Percentiles rank a stretch among this genome's conserved stretches.
These are phyloP conservation scores for Phytopythium cucurbitacearum DNA, from an alignment of 352 stramenopile species.

Conservation along the genomic window DNA sequence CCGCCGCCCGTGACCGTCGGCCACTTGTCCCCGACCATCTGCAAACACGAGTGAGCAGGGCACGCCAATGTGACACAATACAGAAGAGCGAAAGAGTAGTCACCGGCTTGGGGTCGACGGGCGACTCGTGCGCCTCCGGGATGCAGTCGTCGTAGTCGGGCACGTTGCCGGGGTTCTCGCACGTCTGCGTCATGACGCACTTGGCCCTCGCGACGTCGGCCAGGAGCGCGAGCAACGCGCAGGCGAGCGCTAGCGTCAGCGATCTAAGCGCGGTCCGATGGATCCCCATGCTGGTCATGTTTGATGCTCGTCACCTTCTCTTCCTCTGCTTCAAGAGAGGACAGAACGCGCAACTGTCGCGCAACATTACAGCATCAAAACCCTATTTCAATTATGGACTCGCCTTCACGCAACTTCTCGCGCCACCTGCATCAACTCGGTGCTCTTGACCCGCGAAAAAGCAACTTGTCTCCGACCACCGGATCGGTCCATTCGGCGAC, in stretches of 20 bases:
- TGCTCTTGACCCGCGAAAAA: too few species aligned
- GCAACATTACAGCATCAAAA: too few species aligned
- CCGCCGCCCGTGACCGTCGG: conserved; percentile 66
- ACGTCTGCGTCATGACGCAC: conserved; percentile 80
- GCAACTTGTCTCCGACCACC: too few species aligned
- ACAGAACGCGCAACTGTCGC: too few species aligned
- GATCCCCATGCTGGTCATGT: background rate
- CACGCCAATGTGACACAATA: background rate
- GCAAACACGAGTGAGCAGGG: background rate
- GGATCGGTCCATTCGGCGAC: too few species aligned
- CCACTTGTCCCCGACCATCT: conserved; percentile 30
- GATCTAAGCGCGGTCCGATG: background rate
- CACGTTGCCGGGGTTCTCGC: conserved; percentile 63
- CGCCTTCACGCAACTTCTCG: too few species aligned
- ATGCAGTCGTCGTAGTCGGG: conserved; percentile 74
- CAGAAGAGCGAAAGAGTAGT: background rate
- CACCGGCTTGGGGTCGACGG: conserved; percentile 32
- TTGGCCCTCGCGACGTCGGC: conserved; percentile 11
- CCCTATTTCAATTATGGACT: too few species aligned
- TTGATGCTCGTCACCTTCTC: background rate
- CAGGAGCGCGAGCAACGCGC: too few species aligned
- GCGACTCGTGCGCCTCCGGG: conserved; percentile 46
- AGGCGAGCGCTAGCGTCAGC: background rate
- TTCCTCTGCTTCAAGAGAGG: too few species aligned
- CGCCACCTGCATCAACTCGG: too few species aligned